Base-by-base conservation (phyloP, 768 basidiomycete species). In the Chalciporus chontae region DNA sequence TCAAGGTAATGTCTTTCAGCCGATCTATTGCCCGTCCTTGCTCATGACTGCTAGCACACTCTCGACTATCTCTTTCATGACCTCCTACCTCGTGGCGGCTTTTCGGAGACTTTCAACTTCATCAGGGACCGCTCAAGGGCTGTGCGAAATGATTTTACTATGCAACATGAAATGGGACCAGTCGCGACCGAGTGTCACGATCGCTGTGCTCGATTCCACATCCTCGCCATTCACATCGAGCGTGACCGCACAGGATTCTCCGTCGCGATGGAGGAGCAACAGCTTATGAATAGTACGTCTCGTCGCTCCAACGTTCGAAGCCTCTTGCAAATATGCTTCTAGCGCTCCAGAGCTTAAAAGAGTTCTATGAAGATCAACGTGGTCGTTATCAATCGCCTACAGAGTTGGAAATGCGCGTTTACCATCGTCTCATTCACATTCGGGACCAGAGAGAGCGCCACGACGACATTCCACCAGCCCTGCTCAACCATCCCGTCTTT, bases 331-430 rank as follows among this genome's bases (percentile, higher is more conserved):
- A 38, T 31, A 3, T 17, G 8, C 11, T 41, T 24, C n/a, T 58
- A 98, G 94, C 93, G 14, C 77, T 97, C 32, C 90, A 91, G 66
- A 91, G 87, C 59, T 76, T 98, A 48, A 93, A 91, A 67, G 90
- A 97, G 62, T 94, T 92, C 59, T 95, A 96, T 62, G 84, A 90
- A 55, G 94, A 96, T 60, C 84, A 89, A 50, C 75, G 81, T 0
- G 77, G 74, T 8, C 69, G 72, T 37, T 85, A 85, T 52, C 70
- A 83, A 58, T 87, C 87, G 9, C 82, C 87, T 0, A 88, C 87
- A 34, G 94, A 98, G 62, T 79, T 97, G 40, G 95, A 99, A 68
- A 96, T 99, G 84, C 84, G 91, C 27, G 84, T 96, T 1, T 99
- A 97, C 69, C 90, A 94, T 63, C 83, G 94, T 41, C 80, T 98